Evolutionary conservation across 371 early-diverging fungal species (phyloP).

Genomic region (Saksenaea oblongispora): DNA sequence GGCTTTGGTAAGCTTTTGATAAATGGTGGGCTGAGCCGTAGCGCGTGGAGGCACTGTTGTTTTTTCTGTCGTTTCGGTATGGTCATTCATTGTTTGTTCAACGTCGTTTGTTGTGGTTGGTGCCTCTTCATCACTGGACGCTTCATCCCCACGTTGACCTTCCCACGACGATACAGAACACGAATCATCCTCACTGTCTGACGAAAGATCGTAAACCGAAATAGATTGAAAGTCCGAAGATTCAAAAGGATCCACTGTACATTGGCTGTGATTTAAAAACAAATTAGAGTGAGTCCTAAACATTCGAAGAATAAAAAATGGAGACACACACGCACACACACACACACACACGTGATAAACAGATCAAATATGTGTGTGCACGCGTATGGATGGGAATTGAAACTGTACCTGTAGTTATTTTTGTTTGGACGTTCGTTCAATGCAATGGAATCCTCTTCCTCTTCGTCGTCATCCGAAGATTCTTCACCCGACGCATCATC

Average conservation of each 20-base stretch:
- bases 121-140: conserved; percentile 9
- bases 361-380: not conserved
- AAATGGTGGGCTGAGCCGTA: conserved; percentile 52
- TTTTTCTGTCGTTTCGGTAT: not conserved
- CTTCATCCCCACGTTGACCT: conserved; percentile 11
- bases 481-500: conserved; percentile 25
- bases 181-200: conserved; percentile 14
- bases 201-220: conserved; percentile 13
- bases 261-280: conserved; percentile 4
- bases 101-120: not conserved
- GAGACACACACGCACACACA: not conserved
- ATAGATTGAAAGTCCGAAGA: conserved; percentile 13
- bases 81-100: not conserved
- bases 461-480: conserved; percentile 18
- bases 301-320: not conserved
- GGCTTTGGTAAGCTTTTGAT: conserved; percentile 63
- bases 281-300: not conserved
- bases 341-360: not conserved
- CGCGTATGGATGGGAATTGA: not conserved
- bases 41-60: conserved; percentile 15
- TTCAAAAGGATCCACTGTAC: conserved; percentile 1
- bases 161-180: conserved; percentile 22
- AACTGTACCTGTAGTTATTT: not conserved
- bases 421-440: not conserved
- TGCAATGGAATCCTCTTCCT: not conserved